Percentiles rank a stretch among this genome's conserved stretches.
phyloP scores from a whole-genome alignment of 1,284 basidiomycete genomes.

The Puccinia sorghi region DNA sequence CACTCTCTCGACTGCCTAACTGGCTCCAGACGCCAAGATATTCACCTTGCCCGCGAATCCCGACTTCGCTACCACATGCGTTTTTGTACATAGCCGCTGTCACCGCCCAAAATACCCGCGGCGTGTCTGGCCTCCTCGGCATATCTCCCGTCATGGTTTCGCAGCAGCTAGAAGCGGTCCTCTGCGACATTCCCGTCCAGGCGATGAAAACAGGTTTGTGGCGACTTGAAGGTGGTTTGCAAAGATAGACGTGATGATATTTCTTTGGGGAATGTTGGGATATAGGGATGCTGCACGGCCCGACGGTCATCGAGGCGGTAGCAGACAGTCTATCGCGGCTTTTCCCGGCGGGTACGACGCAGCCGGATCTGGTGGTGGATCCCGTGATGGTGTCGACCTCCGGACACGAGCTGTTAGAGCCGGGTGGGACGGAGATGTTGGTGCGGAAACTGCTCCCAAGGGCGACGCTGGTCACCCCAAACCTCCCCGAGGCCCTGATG shows the following conservation, averaged over 20 bases:
- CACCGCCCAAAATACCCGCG: slow-evolving; percentile 86
- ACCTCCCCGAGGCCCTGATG: slow-evolving; percentile 76
- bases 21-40: too few species aligned
- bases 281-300: slow-evolving; percentile 40
- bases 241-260: too few species aligned
- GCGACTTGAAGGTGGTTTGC: too few species aligned
- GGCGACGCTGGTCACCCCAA: slow-evolving; percentile 78
- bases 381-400: slow-evolving; percentile 93
- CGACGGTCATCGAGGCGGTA: slow-evolving; percentile 32
- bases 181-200: slow-evolving; percentile 72
- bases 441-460: slow-evolving; percentile 70
- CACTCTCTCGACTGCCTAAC: too few species aligned
- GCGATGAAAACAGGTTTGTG: slow-evolving; percentile 77
- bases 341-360: slow-evolving; percentile 1
- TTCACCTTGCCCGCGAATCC: too few species aligned
- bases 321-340: not conserved
- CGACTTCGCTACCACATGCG: too few species aligned
- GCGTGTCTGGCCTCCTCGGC: slow-evolving; percentile 68
- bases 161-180: slow-evolving; percentile 69
- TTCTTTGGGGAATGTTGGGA: too few species aligned
- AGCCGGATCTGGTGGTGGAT: slow-evolving; percentile 71
- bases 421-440: slow-evolving; percentile 68
- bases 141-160: slow-evolving; percentile 56
- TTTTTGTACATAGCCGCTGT: slow-evolving; percentile 64
- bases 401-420: slow-evolving; percentile 74